Conservation (phyloP, 106 monocot species). For the Apostasia ramifera region DNA sequence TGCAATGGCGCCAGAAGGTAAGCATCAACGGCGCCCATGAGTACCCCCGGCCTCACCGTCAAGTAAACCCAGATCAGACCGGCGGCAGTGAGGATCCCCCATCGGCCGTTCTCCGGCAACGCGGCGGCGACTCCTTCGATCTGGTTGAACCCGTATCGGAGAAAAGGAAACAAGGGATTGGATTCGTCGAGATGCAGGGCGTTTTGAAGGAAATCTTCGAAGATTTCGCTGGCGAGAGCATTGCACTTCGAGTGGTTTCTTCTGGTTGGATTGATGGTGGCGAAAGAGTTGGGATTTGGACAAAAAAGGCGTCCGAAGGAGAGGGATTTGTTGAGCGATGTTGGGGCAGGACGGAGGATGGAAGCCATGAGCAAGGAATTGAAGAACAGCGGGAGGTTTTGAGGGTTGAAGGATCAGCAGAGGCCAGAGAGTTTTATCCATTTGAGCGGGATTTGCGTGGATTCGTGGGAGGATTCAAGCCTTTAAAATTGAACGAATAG, state of each 20-base stretch:
- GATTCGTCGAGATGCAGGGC: slow-evolving; percentile 29
- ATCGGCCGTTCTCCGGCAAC: slow-evolving; percentile 45
- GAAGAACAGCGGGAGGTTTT: neutral
- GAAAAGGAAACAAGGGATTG: slow-evolving; percentile 20
- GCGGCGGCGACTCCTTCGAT: slow-evolving; percentile 14
- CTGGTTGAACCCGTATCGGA: slow-evolving; percentile 24
- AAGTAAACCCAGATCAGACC: slow-evolving; percentile 64
- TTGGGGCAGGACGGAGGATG: slow-evolving; percentile 25
- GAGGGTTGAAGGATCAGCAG: slow-evolving; percentile 7
- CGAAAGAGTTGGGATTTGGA: slow-evolving; percentile 7
- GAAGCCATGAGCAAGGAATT: slow-evolving; percentile 28
- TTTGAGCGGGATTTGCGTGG: neutral
- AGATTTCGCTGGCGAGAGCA: slow-evolving; percentile 13
- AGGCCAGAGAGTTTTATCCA: slow-evolving; percentile 17
- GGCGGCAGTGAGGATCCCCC: slow-evolving; percentile 37
- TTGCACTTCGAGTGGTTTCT: slow-evolving; percentile 20
- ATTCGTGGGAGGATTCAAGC: neutral
- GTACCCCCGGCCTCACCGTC: slow-evolving; percentile 85
- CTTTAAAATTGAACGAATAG: too few species aligned
- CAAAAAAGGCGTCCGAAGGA: slow-evolving; percentile 11
- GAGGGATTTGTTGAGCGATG: slow-evolving; percentile 15
- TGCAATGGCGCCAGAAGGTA: slow-evolving; percentile 84
- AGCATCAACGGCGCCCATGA: slow-evolving; percentile 79
- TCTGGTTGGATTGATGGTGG: neutral
- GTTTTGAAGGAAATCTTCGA: slow-evolving; percentile 18